Conservation (phyloP, 495 filamentous ascomycete genomes). For the Daldinia grandis region DNA sequence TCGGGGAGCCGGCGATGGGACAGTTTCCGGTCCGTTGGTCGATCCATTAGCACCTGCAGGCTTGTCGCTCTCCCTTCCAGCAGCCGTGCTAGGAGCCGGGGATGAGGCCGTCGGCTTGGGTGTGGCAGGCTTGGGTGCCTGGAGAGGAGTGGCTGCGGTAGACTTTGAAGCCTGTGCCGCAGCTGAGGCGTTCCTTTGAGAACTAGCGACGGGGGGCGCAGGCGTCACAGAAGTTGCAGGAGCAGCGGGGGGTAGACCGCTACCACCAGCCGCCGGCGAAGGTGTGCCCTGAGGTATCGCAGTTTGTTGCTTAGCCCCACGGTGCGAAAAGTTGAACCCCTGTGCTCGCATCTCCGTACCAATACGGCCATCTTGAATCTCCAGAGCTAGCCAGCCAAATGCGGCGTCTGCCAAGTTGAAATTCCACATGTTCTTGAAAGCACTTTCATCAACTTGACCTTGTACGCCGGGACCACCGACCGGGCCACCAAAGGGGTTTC, state of each 20-base stretch:
- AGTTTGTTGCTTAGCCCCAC: slow-evolving; percentile 67
- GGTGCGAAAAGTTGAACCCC: slow-evolving; percentile 99
- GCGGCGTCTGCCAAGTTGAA: slow-evolving; percentile 98
- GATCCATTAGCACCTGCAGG: slow-evolving; percentile 58
- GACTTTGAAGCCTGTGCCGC: slow-evolving; percentile 51
- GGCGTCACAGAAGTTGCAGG: slow-evolving; percentile 49
- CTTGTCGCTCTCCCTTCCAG: slow-evolving; percentile 59
- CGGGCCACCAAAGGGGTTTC: slow-evolving; percentile 94
- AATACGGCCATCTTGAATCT: slow-evolving; percentile 92
- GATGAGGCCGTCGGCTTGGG: slow-evolving; percentile 55
- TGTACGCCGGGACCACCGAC: slow-evolving; percentile 72
- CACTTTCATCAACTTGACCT: slow-evolving; percentile 96
- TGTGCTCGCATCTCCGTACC: slow-evolving; percentile 98
- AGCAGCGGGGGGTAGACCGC: slow-evolving; percentile 48
- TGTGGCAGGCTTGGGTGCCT: slow-evolving; percentile 61
- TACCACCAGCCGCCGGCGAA: slow-evolving; percentile 44
- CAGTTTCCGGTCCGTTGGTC: slow-evolving; percentile 57
- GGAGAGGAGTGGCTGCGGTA: slow-evolving; percentile 50
- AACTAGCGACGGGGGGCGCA: slow-evolving; percentile 26
- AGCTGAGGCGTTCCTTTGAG: slow-evolving; percentile 51
- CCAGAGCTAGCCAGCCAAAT: slow-evolving; percentile 93
- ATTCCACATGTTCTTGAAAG: slow-evolving; percentile 99
- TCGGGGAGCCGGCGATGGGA: slow-evolving; percentile 55
- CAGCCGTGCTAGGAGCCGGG: slow-evolving; percentile 43
- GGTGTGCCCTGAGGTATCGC: slow-evolving; percentile 47